These are phyloP conservation scores for Straminergon stramineum DNA, from an alignment of 225 moss, liverwort and hornwort genomes.

Conservation along the genomic window DNA sequence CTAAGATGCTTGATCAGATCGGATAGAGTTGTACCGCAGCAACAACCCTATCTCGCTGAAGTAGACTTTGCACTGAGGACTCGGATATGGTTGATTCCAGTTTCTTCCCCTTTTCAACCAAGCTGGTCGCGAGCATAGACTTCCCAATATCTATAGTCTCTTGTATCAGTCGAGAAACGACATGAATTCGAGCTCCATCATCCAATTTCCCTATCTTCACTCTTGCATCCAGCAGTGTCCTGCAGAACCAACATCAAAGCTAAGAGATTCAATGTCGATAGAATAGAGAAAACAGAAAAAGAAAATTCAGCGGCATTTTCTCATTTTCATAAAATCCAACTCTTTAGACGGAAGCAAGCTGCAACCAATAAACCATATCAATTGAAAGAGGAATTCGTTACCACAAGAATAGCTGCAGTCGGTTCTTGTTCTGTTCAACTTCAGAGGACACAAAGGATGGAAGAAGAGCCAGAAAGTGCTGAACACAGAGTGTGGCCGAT, in stretches of 20 bases:
- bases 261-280: not conserved
- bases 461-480: conserved; percentile 64
- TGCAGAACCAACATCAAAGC: conserved; percentile 6
- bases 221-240: conserved; percentile 73
- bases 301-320: not conserved
- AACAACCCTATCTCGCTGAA: conserved; percentile 62
- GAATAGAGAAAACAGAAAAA: not conserved
- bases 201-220: conserved; percentile 53
- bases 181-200: conserved; percentile 64
- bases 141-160: conserved; percentile 60
- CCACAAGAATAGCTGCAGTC: conserved; percentile 79
- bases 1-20: not conserved
- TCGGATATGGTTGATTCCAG: conserved; percentile 29
- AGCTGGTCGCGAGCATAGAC: conserved; percentile 53
- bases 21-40: conserved; percentile 39
- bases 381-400: conserved; percentile 2
- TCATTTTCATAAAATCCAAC: not conserved
- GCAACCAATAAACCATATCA: not conserved
- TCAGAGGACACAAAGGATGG: conserved; percentile 64
- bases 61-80: conserved; percentile 60
- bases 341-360: not conserved
- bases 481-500: conserved; percentile 51
- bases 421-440: conserved; percentile 60
- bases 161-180: conserved; percentile 56
- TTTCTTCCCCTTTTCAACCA: conserved; percentile 46